phyloP scores from a whole-genome alignment of 1,284 basidiomycete genomes.

The Austropuccinia psidii region DNA sequence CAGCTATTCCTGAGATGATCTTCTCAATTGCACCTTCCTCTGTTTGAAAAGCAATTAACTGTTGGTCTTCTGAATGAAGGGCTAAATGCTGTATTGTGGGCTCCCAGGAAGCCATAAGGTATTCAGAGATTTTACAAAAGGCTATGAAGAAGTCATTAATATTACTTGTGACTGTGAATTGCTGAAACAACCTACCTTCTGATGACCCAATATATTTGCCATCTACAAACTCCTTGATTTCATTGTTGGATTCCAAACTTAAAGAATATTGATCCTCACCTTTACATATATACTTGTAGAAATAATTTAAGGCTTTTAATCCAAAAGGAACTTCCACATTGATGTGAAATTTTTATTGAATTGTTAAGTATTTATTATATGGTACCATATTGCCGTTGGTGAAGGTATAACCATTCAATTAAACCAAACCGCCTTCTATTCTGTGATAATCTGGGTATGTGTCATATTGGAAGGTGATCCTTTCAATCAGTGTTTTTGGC shows the following conservation, averaged over 20 bases:
- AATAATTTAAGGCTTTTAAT: not conserved
- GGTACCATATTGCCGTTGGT: constrained; percentile 6
- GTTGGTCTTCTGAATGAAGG: not conserved
- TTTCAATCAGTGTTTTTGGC: not conserved
- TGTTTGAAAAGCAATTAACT: not conserved
- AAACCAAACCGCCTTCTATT: not conserved
- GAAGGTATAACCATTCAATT: not conserved
- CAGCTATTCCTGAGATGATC: no score
- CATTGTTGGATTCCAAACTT: not conserved
- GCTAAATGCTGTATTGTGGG: not conserved
- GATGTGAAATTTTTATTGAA: constrained; percentile 1
- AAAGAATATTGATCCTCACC: not conserved
- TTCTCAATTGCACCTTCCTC: not conserved
- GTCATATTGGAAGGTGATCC: not conserved
- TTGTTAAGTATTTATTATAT: not conserved
- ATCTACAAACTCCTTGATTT: not conserved
- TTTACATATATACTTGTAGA: constrained; percentile 15
- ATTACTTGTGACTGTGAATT: no score
- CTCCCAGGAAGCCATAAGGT: not conserved
- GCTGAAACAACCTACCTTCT: no score
- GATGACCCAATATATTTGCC: not conserved
- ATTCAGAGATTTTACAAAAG: not conserved
- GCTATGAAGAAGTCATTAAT: no score
- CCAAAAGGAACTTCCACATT: not conserved
- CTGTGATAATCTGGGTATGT: not conserved